Base-by-base conservation (phyloP, 306 rosid genomes). In the Medicago ruthenica region DNA sequence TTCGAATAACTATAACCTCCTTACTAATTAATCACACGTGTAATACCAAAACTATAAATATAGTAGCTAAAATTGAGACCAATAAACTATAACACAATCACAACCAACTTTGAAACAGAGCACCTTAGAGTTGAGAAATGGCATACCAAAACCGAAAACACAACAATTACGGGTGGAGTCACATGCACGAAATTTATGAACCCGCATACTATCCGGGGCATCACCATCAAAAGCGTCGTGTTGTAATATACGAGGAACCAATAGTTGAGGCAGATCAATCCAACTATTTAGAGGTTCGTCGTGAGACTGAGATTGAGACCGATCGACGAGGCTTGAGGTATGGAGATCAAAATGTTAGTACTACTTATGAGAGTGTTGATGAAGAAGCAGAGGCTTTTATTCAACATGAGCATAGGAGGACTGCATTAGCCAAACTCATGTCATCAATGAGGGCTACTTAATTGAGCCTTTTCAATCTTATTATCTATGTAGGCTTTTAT, bases 341-440 rank as follows among this genome's bases (percentile, higher is more conserved):
- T 66, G 9, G 58, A 4, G 8, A 39, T 77, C 71, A 61, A 20
- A 58, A 44, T 75, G 48, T 2, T 45, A 13, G 16, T 45, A 45
- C n/a, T 15, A 27, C 20, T 51, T 71, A 22, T 11, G 82, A 75
- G 41, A 74, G 70, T 22, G 86, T 93, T 5, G 78, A 94, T 34
- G 61, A 83, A 45, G 96, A 86, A 72, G 97, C 96, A 15, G 96
- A 70, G 0, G 87, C 83, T 2, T 92, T 95, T 60, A 86, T 92
- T 45, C 76, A 70, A 71, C n/a, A 42, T 1, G 91, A 88, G 85
- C 93, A 95, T 40, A 74, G 51, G 59, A 86, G 83, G 66, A 89
- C 88, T 50, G 70, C 64, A 9, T 0, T 69, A 4, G 62, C 69
- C 41, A 79, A 82, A 77, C 64, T 74, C 76, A 69, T 37, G 78